Evolutionary conservation across 2,329 filamentous ascomycete genomes (phyloP).

Genomic region (Penicillium sp.): DNA sequence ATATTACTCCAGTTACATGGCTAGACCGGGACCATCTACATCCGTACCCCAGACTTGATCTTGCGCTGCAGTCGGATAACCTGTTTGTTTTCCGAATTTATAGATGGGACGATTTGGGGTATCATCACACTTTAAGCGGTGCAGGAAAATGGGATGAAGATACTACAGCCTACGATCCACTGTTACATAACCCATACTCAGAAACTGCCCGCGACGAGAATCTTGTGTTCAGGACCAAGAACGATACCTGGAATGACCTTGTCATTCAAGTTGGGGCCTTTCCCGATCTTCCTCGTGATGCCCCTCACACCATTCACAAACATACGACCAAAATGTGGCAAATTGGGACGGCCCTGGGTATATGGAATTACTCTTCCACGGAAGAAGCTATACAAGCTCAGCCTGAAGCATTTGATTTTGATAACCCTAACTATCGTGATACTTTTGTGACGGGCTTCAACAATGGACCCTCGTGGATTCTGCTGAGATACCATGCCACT

Average conservation of each 20-base stretch:
- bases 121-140: slow-evolving; percentile 5
- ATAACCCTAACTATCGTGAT: slow-evolving; percentile 41
- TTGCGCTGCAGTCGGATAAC: slow-evolving; percentile 41
- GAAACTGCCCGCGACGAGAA: slow-evolving; percentile 26
- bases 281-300: slow-evolving; percentile 23
- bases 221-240: not conserved
- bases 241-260: slow-evolving; percentile 29
- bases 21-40: slow-evolving; percentile 42
- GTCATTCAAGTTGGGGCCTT: slow-evolving; percentile 28
- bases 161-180: slow-evolving; percentile 1
- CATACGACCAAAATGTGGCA: slow-evolving; percentile 45
- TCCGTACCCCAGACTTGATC: slow-evolving; percentile 45
- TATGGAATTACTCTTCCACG: slow-evolving; percentile 40
- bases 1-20: slow-evolving; percentile 38
- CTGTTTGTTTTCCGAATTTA: slow-evolving; percentile 35
- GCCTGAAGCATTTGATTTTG: slow-evolving; percentile 45
- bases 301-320: slow-evolving; percentile 47
- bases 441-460: slow-evolving; percentile 33
- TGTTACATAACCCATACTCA: slow-evolving; percentile 2
- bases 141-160: not conserved
- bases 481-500: slow-evolving; percentile 43
- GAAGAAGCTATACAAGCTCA: slow-evolving; percentile 36
- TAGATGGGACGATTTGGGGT: slow-evolving; percentile 2
- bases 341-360: slow-evolving; percentile 36
- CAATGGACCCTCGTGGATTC: slow-evolving; percentile 40